Evolutionary conservation across 768 basidiomycete genomes (phyloP), one percentile per base, ranked within the genome.

Genomic region (Tylopilus vinaceipallidus): DNA sequence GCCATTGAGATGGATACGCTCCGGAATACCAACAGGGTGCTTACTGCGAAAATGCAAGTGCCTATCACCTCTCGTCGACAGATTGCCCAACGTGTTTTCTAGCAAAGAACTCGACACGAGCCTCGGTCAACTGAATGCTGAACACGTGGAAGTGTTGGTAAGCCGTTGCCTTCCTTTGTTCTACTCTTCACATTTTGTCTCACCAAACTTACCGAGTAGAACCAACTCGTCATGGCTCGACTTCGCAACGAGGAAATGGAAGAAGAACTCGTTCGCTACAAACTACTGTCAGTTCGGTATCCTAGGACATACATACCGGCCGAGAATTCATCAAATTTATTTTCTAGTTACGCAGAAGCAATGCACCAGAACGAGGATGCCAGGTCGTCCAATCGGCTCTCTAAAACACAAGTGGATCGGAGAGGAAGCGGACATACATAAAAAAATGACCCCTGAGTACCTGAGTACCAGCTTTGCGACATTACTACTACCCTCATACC

Each of bases 161-260:
- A 53, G 77, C 67, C 14, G 19, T 29, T 29, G 13, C 4, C 32
- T 2, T 29, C 5, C 8, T n/a, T 42, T 24, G 29, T 8, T 22
- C 40, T 9, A 30, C 47, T n/a, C 37, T 40, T 41, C n/a, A 45
- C 64, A 70, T 46, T 42, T 50, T 64, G 70, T 38, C 45, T 47
- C 22, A 42, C 26, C 47, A 66, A 9, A 67, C 34, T 68, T n/a
- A 64, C 19, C 19, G 32, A n/a, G 36, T 54, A 92, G 90, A 92
- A 95, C 58, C 87, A 95, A 64, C 80, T 98, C 4, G 97, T 98
- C 4, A 91, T 85, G 74, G 78, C 86, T 49, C 82, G 94, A 44
- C 71, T 98, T 34, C 83, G 86, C 52, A 90, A 91, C 57, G 95
- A 99, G 65, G 94, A 98, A 65, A 76, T 95, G 52, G 97, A 98